Conservation (phyloP, 2,329 filamentous ascomycete species). For the Cladophialophora chaetospira region DNA sequence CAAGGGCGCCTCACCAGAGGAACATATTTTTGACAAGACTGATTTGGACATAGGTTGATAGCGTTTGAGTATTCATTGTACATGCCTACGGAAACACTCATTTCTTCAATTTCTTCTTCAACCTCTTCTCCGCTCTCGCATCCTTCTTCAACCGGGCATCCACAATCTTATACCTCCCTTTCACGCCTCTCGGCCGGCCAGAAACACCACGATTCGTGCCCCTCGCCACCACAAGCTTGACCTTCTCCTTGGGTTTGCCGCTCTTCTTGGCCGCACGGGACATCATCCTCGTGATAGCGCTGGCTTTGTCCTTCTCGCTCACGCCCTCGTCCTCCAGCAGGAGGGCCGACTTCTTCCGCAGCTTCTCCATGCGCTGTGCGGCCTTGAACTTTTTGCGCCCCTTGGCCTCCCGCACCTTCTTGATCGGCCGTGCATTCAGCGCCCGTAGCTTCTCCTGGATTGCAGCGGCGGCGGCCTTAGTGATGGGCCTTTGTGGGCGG, state of each 20-base stretch:
- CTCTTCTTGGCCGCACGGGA: slow-evolving; percentile 81
- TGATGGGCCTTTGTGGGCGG: slow-evolving; percentile 83
- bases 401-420: slow-evolving; percentile 96
- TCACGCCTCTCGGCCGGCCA: slow-evolving; percentile 85
- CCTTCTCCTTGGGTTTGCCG: slow-evolving; percentile 66
- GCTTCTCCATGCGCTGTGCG: slow-evolving; percentile 85
- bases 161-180: slow-evolving; percentile 97
- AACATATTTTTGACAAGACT: no score
- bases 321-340: slow-evolving; percentile 86
- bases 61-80: background rate
- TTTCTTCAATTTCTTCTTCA: slow-evolving; percentile 69
- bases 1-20: no score
- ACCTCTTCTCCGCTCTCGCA: slow-evolving; percentile 79
- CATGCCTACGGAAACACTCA: background rate
- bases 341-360: slow-evolving; percentile 95
- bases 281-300: slow-evolving; percentile 78
- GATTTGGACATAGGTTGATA: no score
- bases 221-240: slow-evolving; percentile 85
- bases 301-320: slow-evolving; percentile 94
- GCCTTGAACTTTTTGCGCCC: slow-evolving; percentile 97
- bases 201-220: slow-evolving; percentile 82
- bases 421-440: slow-evolving; percentile 93
- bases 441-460: slow-evolving; percentile 95
- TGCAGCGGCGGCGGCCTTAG: slow-evolving; percentile 81
- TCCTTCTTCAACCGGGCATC: slow-evolving; percentile 97